Evolutionary conservation across 208 protist species (phyloP), one percentile per base, ranked within the genome.

Genomic region (Leishmania aethiopica): DNA sequence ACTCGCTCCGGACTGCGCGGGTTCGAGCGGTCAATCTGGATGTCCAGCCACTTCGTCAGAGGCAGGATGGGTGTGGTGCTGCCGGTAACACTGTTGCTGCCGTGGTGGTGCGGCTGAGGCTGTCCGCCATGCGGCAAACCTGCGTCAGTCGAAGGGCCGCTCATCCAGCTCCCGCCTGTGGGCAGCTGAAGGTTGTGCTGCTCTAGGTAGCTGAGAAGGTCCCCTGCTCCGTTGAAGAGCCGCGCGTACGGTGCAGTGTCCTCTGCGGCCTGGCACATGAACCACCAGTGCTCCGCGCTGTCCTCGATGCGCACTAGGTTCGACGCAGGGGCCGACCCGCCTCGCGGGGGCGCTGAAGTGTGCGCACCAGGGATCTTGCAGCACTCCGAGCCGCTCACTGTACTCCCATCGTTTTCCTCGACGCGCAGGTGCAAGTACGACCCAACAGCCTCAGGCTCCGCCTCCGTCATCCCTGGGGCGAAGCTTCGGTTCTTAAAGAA

Each of bases 1-100:
- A 96, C 72, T 45, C 93, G 79, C 37, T 83, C 62, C 51, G 66
- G 83, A 37, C 84, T 86, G 55, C 53, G 57, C 3, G 86, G 79
- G 37, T 89, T 79, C 62, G 72, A 47, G 42, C 87, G 84, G 45
- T 88, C 86, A 19, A 88, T 81, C 84, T 97, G 94, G 37, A 97
- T 89, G 66, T 97, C 94, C 35, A 97, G 86, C 93, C 94, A 97
- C 80, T 93, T 94, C 1, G 91, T 77, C 2, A 83, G 79, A 0
- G 90, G 90, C 79, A 86, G 77, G 66, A 64, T 40, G 47, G 45
- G 28, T 13, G 53, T 28, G 40, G 57, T 32, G 49, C 5, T 42
- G 25, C 17, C 53, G 17, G 7, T 78, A n/a, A 25, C 22, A 19
- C 28, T 37, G 57, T 37, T 66, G 55, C 25, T 67, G 19, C n/a